These are phyloP conservation scores for Jasminum sambac DNA, from an alignment of 257 asterid genomes.

Conservation along the genomic window DNA sequence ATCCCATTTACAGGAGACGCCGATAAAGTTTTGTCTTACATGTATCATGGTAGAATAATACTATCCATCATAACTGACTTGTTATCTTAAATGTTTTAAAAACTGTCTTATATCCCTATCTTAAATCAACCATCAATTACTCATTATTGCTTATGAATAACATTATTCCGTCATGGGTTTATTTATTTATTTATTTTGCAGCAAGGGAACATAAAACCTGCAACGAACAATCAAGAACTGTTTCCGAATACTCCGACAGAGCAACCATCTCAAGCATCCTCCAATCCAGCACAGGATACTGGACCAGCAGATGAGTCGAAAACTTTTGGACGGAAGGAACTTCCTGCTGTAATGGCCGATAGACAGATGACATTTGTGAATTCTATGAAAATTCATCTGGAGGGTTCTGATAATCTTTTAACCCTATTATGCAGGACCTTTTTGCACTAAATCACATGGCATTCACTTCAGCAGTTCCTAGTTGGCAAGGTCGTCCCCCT, in stretches of 20 bases:
- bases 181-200: slow-evolving; percentile 27
- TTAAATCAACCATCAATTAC: too few species aligned
- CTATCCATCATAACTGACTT: too few species aligned
- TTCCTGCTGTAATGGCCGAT: slow-evolving; percentile 57
- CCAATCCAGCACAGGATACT: slow-evolving; percentile 22
- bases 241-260: slow-evolving; percentile 31
- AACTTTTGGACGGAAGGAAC: slow-evolving; percentile 56
- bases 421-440: slow-evolving; percentile 51
- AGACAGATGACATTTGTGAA: slow-evolving; percentile 4
- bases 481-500: slow-evolving; percentile 57
- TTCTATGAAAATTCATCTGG: not conserved
- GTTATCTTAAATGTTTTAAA: too few species aligned
- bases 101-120: too few species aligned
- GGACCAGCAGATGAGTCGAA: slow-evolving; percentile 34
- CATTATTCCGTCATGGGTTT: not conserved
- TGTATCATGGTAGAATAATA: not conserved
- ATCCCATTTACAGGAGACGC: not conserved
- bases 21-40: slow-evolving; percentile 1
- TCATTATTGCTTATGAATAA: too few species aligned
- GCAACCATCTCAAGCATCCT: slow-evolving; percentile 40
- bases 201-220: slow-evolving; percentile 33
- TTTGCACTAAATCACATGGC: slow-evolving; percentile 46
- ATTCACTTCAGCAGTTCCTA: slow-evolving; percentile 40
- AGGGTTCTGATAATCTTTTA: not conserved
- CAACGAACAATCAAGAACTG: slow-evolving; percentile 29